Evolutionary conservation across 345 rosid species (phyloP), one percentile per base, ranked within the genome.

Genomic region (Camelina sativa): DNA sequence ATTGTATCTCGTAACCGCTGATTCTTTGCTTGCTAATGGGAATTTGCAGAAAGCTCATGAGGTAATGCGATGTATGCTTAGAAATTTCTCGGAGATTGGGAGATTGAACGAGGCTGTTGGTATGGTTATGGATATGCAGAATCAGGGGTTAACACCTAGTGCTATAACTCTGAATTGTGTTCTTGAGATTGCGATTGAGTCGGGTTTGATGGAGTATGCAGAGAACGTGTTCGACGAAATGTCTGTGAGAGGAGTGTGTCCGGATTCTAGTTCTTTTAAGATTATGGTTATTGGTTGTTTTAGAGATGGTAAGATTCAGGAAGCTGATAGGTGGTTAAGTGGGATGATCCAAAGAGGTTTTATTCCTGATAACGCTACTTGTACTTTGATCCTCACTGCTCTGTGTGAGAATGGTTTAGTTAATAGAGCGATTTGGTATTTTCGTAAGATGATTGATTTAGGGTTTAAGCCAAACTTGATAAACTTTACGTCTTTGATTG

Each of bases 401-500:
- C 90, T 91, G 64, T 87, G 83, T 56, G 86, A 84, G 62, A 82
- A 82, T 53, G 96, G 98, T 53, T 83, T 78, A 62, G 82, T 78
- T 11, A 88, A 72, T 40, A 81, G 89, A 77, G 94, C 85, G 0
- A 64, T 84, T 10, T 87, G 89, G 93, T 86, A 83, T 81, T 89
- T 94, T 41, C 82, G 83, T 62, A 91, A 79, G 83, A 84, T 90
- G 88, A 65, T 73, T 54, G 82, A 71, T 30, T 79, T 78, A 83
- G 95, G 93, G 30, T 77, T 94, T 47, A 83, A 47, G 40, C 96
- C 95, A 0, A 94, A 94, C 81, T 75, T 89, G 85, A 85, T 93
- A 2, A 94, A 94, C 76, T 91, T 76, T 69, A 85, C 97, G 5
- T 78, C 89, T 76, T 80, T 91, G 87, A 94, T 91, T 62, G 81